These are phyloP conservation scores for Corchorus olitorius DNA, from an alignment of 345 rosid genomes.

Conservation along the genomic window DNA sequence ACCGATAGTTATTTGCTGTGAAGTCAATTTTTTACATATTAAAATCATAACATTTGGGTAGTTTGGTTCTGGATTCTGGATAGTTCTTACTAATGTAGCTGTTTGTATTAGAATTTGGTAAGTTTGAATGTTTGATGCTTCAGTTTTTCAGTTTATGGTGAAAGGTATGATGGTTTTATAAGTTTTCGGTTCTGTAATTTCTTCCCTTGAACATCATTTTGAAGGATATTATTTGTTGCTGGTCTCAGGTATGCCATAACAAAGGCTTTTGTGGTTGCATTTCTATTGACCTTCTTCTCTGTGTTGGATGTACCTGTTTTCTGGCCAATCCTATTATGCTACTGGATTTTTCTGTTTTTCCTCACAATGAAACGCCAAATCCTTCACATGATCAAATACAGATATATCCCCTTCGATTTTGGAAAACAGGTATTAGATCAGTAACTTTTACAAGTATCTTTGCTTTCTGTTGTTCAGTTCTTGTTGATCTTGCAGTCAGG, in stretches of 20 bases:
- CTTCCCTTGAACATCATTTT: background rate
- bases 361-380: conserved; percentile 77
- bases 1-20: no score
- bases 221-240: background rate
- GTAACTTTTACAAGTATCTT: background rate
- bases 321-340: conserved; percentile 79
- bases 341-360: conserved; percentile 73
- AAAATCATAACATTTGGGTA: no score
- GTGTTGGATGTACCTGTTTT: conserved; percentile 84
- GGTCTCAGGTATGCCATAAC: conserved; percentile 67
- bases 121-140: no score
- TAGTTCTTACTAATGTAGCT: no score
- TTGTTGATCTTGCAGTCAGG: background rate
- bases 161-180: background rate
- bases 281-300: conserved; percentile 68
- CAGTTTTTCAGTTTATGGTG: no score
- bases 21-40: no score
- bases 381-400: conserved; percentile 65
- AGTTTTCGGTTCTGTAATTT: background rate
- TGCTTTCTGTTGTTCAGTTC: background rate
- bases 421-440: conserved; percentile 50
- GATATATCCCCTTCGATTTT: conserved; percentile 62
- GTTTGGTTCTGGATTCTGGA: no score
- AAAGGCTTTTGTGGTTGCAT: conserved; percentile 75
- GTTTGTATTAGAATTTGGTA: no score